Base-by-base conservation (phyloP, 169 alveolate species). In the Eimeria sp. region DNA sequence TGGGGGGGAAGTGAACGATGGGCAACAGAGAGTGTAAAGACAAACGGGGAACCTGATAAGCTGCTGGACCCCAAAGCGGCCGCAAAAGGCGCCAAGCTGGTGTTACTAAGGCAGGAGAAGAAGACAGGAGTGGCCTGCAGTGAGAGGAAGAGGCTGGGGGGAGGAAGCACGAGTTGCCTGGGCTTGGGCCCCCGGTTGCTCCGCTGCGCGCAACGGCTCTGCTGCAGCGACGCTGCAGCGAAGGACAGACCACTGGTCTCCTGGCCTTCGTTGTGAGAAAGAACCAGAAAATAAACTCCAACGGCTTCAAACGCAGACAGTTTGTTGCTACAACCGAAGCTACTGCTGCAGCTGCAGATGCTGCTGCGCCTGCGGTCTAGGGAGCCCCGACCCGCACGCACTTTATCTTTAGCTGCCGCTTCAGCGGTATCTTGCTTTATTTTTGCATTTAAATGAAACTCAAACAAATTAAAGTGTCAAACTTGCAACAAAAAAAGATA, bases 311-410 rank as follows among this genome's bases (percentile, higher is more conserved):
- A 78, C 67, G 45, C 67, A 45, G 65, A 78, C 89, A 45, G 82
- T 72, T 34, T 72, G 75, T 75, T 30, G 73, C 75, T 30, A 57
- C 90, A 82, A 34, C 73, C 67, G 73, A 49, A 27, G 75, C 75
- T 34, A 54, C 90, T 49, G 72, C 89, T 49, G 89, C 54, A 3
- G 82, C n/a, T 75, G 87, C 87, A 22, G 87, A 61, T 76, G 63
- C 87, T 76, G 65, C 87, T 45, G 63, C 65, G 87, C 65, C 65
- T 76, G 87, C n/a, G 30, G 87, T 49, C 25, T 20, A 43, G 58
- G 87, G 65, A 45, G 87, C 87, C 63, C 65, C 87, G 82, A 72
- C 82, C 30, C 63, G 87, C 87, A 45, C 65, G 87, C 87, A 45
- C 65, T 76, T 82, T 51, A 82, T 57, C 67, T 51, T 22, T 57